A percentile compares a stretch with the other conserved stretches of the same genome.
These are phyloP conservation scores for Pichia paraexigua DNA, from an alignment of 805 yeast genomes.

Conservation along the genomic window DNA sequence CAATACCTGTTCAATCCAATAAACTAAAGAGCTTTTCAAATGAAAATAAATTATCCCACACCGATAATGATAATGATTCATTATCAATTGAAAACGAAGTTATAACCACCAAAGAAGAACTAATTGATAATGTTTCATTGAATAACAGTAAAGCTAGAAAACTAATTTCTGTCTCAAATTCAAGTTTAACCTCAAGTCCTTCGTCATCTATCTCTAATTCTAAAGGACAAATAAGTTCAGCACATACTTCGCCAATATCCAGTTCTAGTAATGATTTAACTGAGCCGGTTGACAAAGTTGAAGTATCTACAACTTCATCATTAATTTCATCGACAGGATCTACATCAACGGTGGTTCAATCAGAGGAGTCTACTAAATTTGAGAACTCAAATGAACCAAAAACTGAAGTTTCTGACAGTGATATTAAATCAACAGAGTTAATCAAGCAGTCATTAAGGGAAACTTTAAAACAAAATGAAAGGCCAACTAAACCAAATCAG, in stretches of 20 bases:
- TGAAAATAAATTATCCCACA: neutral
- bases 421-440: slow-evolving; percentile 3
- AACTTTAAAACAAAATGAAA: slow-evolving; percentile 23
- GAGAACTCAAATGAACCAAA: neutral
- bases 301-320: neutral
- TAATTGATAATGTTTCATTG: neutral
- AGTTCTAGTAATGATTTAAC: neutral
- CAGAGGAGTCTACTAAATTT: neutral
- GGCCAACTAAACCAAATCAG: slow-evolving; percentile 40
- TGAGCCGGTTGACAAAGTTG: neutral
- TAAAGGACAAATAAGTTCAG: neutral
- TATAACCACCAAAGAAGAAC: neutral
- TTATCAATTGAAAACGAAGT: neutral
- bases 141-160: neutral
- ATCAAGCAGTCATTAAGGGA: slow-evolving; percentile 15
- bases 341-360: neutral
- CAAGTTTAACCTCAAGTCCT: neutral
- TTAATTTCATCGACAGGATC: neutral
- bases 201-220: neutral
- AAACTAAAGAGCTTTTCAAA: neutral
- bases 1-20: neutral
- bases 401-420: neutral
- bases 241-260: neutral
- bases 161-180: neutral
- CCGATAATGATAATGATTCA: neutral